phyloP scores from a whole-genome alignment of 139 green algal species.

The Chlamydomonas sphaeroides region DNA sequence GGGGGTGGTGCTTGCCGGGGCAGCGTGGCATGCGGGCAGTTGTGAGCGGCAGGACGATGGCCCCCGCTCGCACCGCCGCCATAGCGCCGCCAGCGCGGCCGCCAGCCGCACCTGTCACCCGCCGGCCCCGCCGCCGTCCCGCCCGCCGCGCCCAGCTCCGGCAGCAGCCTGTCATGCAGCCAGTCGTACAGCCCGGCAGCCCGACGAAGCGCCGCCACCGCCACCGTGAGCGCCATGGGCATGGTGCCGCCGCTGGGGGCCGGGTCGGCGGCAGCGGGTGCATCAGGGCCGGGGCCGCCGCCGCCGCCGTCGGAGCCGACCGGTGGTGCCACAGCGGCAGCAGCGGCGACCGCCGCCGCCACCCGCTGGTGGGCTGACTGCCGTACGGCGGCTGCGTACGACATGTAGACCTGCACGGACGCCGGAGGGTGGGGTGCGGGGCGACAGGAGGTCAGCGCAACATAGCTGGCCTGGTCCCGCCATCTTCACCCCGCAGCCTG shows the following conservation, averaged over 20 bases:
- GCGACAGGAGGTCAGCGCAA: too few species aligned
- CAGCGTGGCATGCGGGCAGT: too few species aligned
- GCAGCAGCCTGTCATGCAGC: constrained; percentile 14
- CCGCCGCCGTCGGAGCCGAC: not conserved
- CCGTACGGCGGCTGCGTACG: not conserved
- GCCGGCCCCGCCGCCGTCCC: too few species aligned
- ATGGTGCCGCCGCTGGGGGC: not conserved
- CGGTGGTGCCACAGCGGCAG: not conserved
- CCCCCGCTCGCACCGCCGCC: too few species aligned
- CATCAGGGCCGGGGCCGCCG: not conserved
- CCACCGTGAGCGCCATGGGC: not conserved
- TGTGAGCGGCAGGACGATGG: too few species aligned
- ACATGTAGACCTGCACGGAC: constrained; percentile 32
- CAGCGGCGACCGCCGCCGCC: not conserved
- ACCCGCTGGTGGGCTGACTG: not conserved
- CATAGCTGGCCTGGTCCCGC: too few species aligned
- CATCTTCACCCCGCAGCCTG: too few species aligned
- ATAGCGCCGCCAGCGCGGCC: too few species aligned
- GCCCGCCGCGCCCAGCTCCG: too few species aligned
- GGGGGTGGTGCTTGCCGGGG: too few species aligned
- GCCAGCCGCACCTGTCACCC: not conserved
- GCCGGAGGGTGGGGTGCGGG: too few species aligned
- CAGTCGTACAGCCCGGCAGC: constrained; percentile 25
- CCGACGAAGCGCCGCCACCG: constrained; percentile 7
- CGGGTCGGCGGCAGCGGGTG: too few species aligned